Evolutionary conservation across 345 rosid species (phyloP).

Genomic region (Turnera subulata): DNA sequence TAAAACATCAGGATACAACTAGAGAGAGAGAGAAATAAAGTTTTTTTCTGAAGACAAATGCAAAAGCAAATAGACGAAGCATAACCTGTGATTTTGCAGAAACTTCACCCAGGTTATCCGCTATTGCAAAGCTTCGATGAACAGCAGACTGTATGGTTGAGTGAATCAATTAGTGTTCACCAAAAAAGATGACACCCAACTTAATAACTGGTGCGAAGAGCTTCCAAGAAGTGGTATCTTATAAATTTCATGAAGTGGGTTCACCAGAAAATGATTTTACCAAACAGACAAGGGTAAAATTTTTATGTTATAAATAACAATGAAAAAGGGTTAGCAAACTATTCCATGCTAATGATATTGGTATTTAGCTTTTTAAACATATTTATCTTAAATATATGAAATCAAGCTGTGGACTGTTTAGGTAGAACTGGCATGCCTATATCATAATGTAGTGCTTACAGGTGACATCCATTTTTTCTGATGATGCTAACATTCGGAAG

Average conservation of each 20-base stretch:
- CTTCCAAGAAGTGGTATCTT: not conserved
- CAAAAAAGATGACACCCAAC: not conserved
- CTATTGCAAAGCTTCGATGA: conserved; percentile 89
- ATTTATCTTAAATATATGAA: conserved; percentile 4
- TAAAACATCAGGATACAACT: conserved; percentile 15
- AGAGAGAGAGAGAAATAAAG: not conserved
- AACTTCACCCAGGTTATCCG: conserved; percentile 91
- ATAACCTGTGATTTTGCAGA: conserved; percentile 88
- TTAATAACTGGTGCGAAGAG: conserved; percentile 1
- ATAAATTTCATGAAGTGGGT: not conserved
- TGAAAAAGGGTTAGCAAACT: no score
- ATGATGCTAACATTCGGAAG: not conserved
- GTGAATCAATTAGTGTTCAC: not conserved
- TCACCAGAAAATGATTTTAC: not conserved
- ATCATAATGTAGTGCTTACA: not conserved
- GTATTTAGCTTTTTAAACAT: no score
- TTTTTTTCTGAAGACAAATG: not conserved
- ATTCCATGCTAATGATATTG: no score
- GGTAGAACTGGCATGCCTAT: not conserved
- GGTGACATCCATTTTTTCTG: not conserved
- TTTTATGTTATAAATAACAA: no score
- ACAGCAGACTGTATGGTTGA: conserved; percentile 54
- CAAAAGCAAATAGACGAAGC: conserved; percentile 4
- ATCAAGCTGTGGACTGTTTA: not conserved
- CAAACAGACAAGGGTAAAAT: not conserved